Evolutionary conservation across 202 grass and related monocot genomes (phyloP).

Genomic region (Setaria viridis): DNA sequence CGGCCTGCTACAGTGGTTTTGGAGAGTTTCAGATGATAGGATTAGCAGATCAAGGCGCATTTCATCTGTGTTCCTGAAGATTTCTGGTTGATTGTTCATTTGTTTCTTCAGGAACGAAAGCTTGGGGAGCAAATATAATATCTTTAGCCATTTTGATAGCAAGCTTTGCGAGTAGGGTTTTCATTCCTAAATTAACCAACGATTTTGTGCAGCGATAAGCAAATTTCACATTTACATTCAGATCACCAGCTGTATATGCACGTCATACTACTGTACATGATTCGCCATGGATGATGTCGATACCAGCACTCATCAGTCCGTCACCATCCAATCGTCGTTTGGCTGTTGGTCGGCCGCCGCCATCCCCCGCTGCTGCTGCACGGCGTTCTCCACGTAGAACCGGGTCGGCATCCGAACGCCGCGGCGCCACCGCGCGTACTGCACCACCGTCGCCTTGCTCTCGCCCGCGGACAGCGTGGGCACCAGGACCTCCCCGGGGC

Average conservation of each 20-base stretch:
- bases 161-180: too few species aligned
- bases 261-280: not conserved
- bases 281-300: not conserved
- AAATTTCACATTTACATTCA: not conserved
- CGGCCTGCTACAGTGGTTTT: too few species aligned
- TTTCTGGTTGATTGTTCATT: too few species aligned
- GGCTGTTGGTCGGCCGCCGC: not conserved
- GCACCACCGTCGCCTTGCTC: not conserved
- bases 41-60: too few species aligned
- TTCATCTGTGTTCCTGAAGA: too few species aligned
- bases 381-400: conserved; percentile 34
- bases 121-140: too few species aligned
- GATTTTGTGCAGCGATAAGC: not conserved
- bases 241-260: not conserved
- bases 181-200: too few species aligned
- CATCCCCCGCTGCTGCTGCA: not conserved
- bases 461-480: not conserved
- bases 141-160: too few species aligned
- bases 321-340: not conserved
- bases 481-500: not conserved
- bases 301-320: not conserved
- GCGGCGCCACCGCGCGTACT: conserved; percentile 35
- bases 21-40: too few species aligned
- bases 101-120: too few species aligned
- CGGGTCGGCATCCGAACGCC: conserved; percentile 34